Evolutionary conservation across 257 asterid species (phyloP).

Genomic region (Mentha longifolia): DNA sequence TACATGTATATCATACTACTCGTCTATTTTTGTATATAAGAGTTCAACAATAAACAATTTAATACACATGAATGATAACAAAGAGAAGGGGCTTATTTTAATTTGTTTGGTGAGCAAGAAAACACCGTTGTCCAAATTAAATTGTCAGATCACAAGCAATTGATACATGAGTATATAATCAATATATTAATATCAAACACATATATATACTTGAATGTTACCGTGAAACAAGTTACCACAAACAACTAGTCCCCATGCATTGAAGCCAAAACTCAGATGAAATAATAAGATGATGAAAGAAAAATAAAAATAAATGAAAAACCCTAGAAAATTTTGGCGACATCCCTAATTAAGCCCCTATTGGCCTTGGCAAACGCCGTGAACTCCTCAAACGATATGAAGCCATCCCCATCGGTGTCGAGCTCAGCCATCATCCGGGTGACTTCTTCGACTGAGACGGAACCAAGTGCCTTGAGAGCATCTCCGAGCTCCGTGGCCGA

Average conservation of each 20-base stretch:
- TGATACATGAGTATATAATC: background rate
- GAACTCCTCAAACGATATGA: conserved; percentile 70
- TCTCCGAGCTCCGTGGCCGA: conserved; percentile 80
- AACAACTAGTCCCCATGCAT: background rate
- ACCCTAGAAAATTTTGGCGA: conserved; percentile 73
- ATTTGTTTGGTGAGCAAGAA: no score
- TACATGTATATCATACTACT: no score
- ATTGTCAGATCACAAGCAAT: background rate
- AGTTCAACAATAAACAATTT: no score
- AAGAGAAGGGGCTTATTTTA: no score
- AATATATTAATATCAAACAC: background rate
- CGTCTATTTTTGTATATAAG: no score
- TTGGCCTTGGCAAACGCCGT: conserved; percentile 69
- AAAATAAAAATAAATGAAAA: background rate
- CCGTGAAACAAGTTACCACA: background rate
- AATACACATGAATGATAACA: no score
- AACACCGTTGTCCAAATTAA: no score
- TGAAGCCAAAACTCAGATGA: background rate
- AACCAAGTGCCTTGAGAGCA: conserved; percentile 69
- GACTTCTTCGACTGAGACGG: conserved; percentile 69
- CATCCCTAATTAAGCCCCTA: conserved; percentile 69
- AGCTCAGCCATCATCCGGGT: conserved; percentile 82
- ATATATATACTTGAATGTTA: background rate
- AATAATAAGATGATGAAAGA: background rate
- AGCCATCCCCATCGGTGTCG: conserved; percentile 83